These are phyloP conservation scores for Colletotrichum brevisporum DNA, from an alignment of 2,329 filamentous ascomycete species.

Conservation along the genomic window DNA sequence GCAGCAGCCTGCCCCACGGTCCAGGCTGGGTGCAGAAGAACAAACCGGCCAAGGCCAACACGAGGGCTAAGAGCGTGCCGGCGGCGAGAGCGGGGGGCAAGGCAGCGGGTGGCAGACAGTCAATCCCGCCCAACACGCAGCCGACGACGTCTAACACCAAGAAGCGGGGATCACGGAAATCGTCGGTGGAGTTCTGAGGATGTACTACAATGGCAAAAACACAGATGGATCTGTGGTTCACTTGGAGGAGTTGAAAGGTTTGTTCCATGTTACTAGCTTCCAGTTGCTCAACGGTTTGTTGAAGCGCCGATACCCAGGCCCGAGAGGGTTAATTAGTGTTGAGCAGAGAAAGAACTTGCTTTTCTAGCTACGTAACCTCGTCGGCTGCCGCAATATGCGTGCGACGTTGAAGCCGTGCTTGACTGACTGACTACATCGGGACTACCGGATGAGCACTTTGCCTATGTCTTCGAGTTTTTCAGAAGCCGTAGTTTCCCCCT, in stretches of 20 bases:
- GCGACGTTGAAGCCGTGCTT: too few species aligned
- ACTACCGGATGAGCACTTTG: too few species aligned
- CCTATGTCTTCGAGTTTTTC: too few species aligned
- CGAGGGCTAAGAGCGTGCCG: conserved; percentile 29
- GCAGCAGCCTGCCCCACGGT: conserved; percentile 35
- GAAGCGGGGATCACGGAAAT: conserved; percentile 12
- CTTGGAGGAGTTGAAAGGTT: neutral
- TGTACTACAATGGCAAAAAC: neutral
- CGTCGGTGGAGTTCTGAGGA: conserved; percentile 17
- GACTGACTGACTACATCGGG: too few species aligned
- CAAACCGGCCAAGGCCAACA: conserved; percentile 1
- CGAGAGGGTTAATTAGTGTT: conserved; percentile 1
- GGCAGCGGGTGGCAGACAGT: conserved; percentile 7
- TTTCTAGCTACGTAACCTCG: too few species aligned
- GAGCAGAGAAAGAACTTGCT: neutral
- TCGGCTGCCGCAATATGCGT: too few species aligned
- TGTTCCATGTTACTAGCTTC: neutral
- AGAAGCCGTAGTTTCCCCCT: too few species aligned
- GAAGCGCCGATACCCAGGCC: conserved; percentile 1
- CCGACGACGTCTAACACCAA: conserved; percentile 10
- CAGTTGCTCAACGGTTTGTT: neutral
- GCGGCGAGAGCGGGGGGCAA: neutral
- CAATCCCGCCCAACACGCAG: conserved; percentile 10
- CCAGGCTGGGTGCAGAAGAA: conserved; percentile 44
- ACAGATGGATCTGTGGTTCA: neutral